Conservation (phyloP, 805 yeast genomes). For the Candida montana region DNA sequence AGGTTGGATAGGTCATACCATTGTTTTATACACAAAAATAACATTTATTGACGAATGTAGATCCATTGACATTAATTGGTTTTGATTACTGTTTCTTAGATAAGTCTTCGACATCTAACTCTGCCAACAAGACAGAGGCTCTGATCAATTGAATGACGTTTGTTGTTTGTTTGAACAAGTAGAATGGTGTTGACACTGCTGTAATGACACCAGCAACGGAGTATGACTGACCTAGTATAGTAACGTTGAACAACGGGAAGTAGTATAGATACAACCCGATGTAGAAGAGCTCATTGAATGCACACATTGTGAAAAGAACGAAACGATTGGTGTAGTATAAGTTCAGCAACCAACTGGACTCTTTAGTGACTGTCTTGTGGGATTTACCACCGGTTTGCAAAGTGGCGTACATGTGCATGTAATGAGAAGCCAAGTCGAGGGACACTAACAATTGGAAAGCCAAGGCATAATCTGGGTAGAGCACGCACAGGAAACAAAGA, state of each 20-base stretch:
- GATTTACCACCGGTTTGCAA: conserved; percentile 70
- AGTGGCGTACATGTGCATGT: conserved; percentile 98
- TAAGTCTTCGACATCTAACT: conserved; percentile 47
- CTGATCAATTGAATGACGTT: conserved; percentile 83
- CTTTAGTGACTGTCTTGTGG: conserved; percentile 77
- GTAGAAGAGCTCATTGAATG: conserved; percentile 88
- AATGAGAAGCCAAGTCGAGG: conserved; percentile 86
- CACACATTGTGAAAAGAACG: conserved; percentile 84
- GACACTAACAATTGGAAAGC: conserved; percentile 79
- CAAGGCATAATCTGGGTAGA: conserved; percentile 59
- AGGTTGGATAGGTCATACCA: not conserved
- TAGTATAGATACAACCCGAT: conserved; percentile 80
- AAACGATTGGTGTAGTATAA: conserved; percentile 82
- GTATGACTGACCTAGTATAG: conserved; percentile 30
- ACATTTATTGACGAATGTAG: not conserved
- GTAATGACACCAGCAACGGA: conserved; percentile 59
- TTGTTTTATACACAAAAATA: not conserved
- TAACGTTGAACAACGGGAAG: conserved; percentile 36
- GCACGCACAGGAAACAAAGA: conserved; percentile 75
- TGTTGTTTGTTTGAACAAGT: conserved; percentile 85
- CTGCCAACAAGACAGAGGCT: conserved; percentile 80
- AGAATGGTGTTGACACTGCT: conserved; percentile 70
- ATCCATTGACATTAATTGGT: no score
- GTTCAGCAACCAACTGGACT: conserved; percentile 65
- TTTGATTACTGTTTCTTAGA: conserved; percentile 16